A percentile compares a stretch with the other conserved stretches of the same genome.
Evolutionary conservation across 1,284 basidiomycete species (phyloP).

Genomic region (Mycena sp.): DNA sequence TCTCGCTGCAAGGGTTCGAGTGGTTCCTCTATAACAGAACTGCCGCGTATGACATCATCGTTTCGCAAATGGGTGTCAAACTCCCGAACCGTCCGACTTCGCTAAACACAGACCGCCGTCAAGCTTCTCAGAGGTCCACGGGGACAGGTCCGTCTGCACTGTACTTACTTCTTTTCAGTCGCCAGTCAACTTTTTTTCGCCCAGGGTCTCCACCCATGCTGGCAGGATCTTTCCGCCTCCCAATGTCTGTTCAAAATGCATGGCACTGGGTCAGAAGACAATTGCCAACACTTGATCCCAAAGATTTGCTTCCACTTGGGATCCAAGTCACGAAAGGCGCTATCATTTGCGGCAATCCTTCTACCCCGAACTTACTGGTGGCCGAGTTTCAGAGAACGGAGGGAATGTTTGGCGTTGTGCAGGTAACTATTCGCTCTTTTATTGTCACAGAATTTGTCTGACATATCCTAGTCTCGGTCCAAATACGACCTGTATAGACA

Average conservation of each 20-base stretch:
- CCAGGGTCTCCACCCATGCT: conserved; percentile 39
- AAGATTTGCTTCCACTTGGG: conserved; percentile 84
- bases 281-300: conserved; percentile 76
- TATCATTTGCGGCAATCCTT: conserved; percentile 84
- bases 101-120: conserved; percentile 40
- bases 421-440: conserved; percentile 53
- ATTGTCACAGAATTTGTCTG: neutral
- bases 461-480: conserved; percentile 70
- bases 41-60: conserved; percentile 86
- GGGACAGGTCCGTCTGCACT: conserved; percentile 31
- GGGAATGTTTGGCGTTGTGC: conserved; percentile 82
- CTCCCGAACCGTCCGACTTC: conserved; percentile 41
- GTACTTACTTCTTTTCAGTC: too few relatives aligned
- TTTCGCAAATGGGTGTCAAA: conserved; percentile 72
- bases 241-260: conserved; percentile 54
- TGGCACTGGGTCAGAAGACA: conserved; percentile 64
- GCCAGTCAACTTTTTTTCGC: too few relatives aligned
- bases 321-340: conserved; percentile 79
- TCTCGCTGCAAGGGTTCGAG: conserved; percentile 86
- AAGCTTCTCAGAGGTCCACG: conserved; percentile 35
- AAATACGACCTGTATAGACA: conserved; percentile 85
- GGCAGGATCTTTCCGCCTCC: conserved; percentile 48
- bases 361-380: conserved; percentile 84
- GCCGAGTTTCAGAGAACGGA: conserved; percentile 78
- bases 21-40: conserved; percentile 93